Base-by-base conservation (phyloP, 1,284 basidiomycete genomes). In the Omphalotus olearius region DNA sequence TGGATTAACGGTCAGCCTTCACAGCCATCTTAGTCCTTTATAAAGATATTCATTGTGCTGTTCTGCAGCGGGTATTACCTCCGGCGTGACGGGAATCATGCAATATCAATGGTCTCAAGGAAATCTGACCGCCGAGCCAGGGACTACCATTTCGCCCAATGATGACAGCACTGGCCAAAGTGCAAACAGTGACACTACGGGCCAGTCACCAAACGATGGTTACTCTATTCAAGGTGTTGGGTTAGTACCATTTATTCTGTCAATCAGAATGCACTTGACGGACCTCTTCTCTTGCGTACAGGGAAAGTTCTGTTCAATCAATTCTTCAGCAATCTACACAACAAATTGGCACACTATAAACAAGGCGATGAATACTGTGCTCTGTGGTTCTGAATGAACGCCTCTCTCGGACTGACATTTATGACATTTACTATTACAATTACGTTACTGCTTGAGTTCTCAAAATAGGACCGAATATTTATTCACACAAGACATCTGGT, bases 31-130 rank as follows among this genome's bases (percentile, higher is more conserved):
- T 2, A 33, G 30, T 23, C n/a, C 2, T 26, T 35, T 47, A n/a
- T 54, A 42, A 56, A 46, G 28, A 35, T 5, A 42, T 38, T 47
- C 51, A 48, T 26, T 50, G 17, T 18, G 18, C 16, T 50, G 26
- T 25, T 38, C 28, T 20, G 41, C 52, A 78, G 74, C 74, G 53
- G 74, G 74, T 17, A 64, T 78, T 40, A 18, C 59, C 2, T 60
- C 58, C 40, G 78, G 78, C 36, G 53, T 85, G 23, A 65, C 70
- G 38, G 82, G 79, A 7, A 72, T 82, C 56, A 60, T 76, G 13
- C 74, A 81, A 55, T 85, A 85, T 59, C 84, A 85, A 75, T 83
- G 80, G 80, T 72, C 76, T 33, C 78, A 81, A 72, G 42, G 45
- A 38, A 72, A 72, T 48, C 61, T 81, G 54, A 76, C 76, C 1